A percentile compares a stretch with the other conserved stretches of the same genome.
Conservation (phyloP, 2,329 filamentous ascomycete species). For the Ambrosiella cleistominuta region DNA sequence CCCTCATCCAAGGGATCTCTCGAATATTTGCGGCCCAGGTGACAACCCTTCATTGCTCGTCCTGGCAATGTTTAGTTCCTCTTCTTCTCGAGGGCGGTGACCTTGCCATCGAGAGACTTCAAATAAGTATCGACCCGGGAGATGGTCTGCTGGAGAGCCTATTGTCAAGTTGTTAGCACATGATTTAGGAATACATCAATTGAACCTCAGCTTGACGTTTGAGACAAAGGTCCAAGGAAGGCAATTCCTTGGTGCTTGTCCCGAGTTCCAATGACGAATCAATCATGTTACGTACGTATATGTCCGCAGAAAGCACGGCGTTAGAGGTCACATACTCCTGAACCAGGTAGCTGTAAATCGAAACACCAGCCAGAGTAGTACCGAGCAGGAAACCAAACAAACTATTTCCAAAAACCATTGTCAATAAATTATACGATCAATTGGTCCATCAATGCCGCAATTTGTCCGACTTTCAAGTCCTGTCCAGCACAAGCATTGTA, state of each 20-base stretch:
- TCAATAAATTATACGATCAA: conserved; percentile 5
- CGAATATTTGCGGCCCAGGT: too few species aligned
- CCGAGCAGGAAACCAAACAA: conserved; percentile 85
- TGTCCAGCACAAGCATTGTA: neutral
- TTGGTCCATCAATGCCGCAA: neutral
- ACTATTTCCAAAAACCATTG: conserved; percentile 27
- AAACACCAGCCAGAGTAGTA: conserved; percentile 57
- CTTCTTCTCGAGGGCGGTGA: conserved; percentile 44
- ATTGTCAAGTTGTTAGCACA: conserved; percentile 12
- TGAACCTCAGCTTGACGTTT: too few species aligned
- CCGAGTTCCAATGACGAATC: neutral
- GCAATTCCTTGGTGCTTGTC: too few species aligned
- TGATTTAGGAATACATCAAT: conserved; percentile 13
- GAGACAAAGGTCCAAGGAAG: too few species aligned
- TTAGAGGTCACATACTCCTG: conserved; percentile 89
- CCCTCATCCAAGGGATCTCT: too few species aligned
- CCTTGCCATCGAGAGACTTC: conserved; percentile 56
- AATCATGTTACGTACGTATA: conserved; percentile 4
- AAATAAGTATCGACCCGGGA: conserved; percentile 65
- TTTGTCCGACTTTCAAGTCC: neutral
- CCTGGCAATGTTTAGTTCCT: conserved; percentile 21
- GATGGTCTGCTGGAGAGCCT: conserved; percentile 68
- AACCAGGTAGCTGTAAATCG: conserved; percentile 82
- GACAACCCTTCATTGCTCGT: too few species aligned
- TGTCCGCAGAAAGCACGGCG: conserved; percentile 44